These are phyloP conservation scores for Phyllosticta paracitricarpa DNA, from an alignment of 2,329 filamentous ascomycete genomes.

Conservation along the genomic window DNA sequence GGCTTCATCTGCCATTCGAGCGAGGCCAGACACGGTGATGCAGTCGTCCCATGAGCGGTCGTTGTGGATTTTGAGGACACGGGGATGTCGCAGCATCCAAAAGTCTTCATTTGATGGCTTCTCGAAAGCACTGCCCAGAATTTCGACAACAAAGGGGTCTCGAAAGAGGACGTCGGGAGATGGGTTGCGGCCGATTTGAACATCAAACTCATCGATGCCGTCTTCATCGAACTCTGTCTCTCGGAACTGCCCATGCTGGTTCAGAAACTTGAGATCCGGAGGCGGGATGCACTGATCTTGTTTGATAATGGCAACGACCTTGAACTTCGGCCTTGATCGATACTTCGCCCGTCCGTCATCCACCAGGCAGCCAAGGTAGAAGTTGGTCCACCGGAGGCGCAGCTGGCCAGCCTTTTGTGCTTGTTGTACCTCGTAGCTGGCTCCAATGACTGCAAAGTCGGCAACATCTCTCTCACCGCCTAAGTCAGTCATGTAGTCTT, in stretches of 20 bases:
- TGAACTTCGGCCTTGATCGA: constrained; percentile 49
- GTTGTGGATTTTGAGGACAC: constrained; percentile 64
- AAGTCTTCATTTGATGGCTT: constrained; percentile 59
- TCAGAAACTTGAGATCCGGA: constrained; percentile 34
- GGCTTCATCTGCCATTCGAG: constrained; percentile 53
- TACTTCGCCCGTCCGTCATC: constrained; percentile 52
- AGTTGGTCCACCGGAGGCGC: constrained; percentile 64
- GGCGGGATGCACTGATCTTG: constrained; percentile 38
- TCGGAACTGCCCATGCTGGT: constrained; percentile 30
- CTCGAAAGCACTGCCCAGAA: constrained; percentile 72
- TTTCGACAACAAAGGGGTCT: constrained; percentile 65
- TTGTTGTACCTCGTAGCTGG: constrained; percentile 55
- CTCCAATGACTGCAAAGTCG: constrained; percentile 73
- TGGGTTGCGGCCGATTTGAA: constrained; percentile 8
- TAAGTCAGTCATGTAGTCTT: constrained; percentile 68
- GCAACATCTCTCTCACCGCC: constrained; percentile 58
- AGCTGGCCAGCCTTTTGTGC: constrained; percentile 46
- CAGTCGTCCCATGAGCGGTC: constrained; percentile 63
- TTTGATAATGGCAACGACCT: constrained; percentile 49
- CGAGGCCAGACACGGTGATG: constrained; percentile 59
- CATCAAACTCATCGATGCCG: constrained; percentile 11
- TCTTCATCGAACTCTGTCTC: constrained; percentile 21
- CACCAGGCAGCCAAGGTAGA: constrained; percentile 65
- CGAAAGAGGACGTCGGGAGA: constrained; percentile 49
- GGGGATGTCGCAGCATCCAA: constrained; percentile 67